These are phyloP conservation scores for Mortierella sp. DNA, from an alignment of 371 early-diverging fungal species.

Conservation along the genomic window DNA sequence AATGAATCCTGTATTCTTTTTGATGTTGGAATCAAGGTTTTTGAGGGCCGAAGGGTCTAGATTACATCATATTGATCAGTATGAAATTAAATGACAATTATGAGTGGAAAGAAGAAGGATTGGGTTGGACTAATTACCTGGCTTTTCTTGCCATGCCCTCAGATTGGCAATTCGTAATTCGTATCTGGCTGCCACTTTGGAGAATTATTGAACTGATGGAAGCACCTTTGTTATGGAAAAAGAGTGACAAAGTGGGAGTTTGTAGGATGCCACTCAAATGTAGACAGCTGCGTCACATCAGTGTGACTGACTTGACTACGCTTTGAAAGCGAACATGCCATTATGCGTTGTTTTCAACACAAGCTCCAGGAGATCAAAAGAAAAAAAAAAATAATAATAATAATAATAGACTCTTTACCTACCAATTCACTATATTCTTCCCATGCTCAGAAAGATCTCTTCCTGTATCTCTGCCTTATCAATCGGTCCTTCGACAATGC, in stretches of 20 bases:
- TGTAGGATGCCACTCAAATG: too few relatives aligned
- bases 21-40: constrained; percentile 95
- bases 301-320: too few relatives aligned
- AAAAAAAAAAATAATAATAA: not conserved
- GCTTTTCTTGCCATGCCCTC: constrained; percentile 50
- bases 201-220: not conserved
- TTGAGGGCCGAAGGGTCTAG: constrained; percentile 52
- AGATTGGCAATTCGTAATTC: constrained; percentile 52
- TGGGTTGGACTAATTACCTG: constrained; percentile 18
- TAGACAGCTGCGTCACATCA: too few relatives aligned
- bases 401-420: not conserved
- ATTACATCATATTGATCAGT: constrained; percentile 6
- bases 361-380: not conserved
- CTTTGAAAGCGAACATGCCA: too few relatives aligned
- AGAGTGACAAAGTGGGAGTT: not conserved
- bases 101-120: not conserved
- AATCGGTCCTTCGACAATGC: not conserved
- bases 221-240: not conserved
- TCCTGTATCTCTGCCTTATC: not conserved
- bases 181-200: constrained; percentile 51
- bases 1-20: constrained; percentile 96
- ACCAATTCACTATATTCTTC: not conserved
- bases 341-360: too few relatives aligned
- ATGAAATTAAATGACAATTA: not conserved
- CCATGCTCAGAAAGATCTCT: constrained; percentile 2